phyloP scores from a whole-genome alignment of 129 eudicot genomes.

The Mikania micrantha region DNA sequence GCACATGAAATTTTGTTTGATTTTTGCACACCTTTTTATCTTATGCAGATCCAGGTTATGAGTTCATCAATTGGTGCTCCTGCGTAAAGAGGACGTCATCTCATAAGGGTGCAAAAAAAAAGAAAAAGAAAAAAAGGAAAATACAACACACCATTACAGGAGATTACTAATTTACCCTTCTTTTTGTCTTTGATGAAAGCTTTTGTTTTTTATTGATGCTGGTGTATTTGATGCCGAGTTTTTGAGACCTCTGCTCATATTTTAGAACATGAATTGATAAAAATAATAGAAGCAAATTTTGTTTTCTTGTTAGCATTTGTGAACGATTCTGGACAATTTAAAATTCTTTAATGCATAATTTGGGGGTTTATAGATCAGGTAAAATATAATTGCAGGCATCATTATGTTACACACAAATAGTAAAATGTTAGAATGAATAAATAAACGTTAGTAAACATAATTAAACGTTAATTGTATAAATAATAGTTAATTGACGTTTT shows the following conservation, averaged over 20 bases:
- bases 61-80: constrained; percentile 20
- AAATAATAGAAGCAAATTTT: too few species aligned
- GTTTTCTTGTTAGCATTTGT: too few species aligned
- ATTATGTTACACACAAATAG: too few species aligned
- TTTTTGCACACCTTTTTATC: neutral
- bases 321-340: too few species aligned
- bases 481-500: too few species aligned
- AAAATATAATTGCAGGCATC: too few species aligned
- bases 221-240: neutral
- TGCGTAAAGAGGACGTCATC: neutral
- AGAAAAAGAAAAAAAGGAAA: too few species aligned
- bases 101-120: neutral
- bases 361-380: too few species aligned
- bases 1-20: neutral
- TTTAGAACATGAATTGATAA: constrained; percentile 12
- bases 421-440: too few species aligned
- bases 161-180: neutral
- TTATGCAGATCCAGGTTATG: constrained; percentile 21
- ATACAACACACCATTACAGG: constrained; percentile 7
- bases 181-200: constrained; percentile 1
- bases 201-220: neutral
- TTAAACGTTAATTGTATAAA: too few species aligned
- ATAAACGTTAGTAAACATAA: too few species aligned
- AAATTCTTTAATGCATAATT: too few species aligned
- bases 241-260: neutral